Base-by-base conservation (phyloP, 768 basidiomycete genomes). In the Naganishia onofrii region DNA sequence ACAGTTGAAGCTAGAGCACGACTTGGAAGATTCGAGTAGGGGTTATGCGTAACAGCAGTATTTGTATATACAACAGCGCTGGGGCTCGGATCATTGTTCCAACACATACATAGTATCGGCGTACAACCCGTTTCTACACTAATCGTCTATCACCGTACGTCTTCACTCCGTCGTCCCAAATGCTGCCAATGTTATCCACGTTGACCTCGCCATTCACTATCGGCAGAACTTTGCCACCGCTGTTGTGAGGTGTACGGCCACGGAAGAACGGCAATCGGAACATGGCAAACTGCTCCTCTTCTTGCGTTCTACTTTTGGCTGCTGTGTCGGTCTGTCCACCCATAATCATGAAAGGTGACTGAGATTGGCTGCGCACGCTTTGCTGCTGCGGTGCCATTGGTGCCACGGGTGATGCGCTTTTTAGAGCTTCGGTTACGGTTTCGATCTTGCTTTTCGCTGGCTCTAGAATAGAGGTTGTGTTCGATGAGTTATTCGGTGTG, bases 231-330 rank as follows among this genome's bases (percentile, higher is more conserved):
- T 69, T 69, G 38, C 68, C 68, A 10, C 60, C 60, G 38, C 26
- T 34, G 23, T 63, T 63, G 38, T 44, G 60, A n/a, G 60, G 60
- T 15, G 60, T 66, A 3, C 65, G 46, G 7, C 65, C 65, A 19
- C 31, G 46, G 60, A 70, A 70, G 69, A 70, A 70, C 1, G 69
- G 69, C 23, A 70, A 19, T 29, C 63, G 48, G 53, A 70, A 70
- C 69, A 70, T 70, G 34, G 69, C 69, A 34, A 64, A 70, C 29
- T 70, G 69, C 38, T 70, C 69, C 56, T 70, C 69, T 21, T 36
- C 56, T 21, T 57, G 38, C n/a, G 32, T n/a, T 8, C 12, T 48
- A 17, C 21, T 42, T 63, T 28, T 26, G 3, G 38, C 19, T 10
- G 38, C 23, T 42, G 38, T 29, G 21, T 44, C 28, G 17, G 21